phyloP scores from a whole-genome alignment of 2,329 filamentous ascomycete species.

The Claviceps spartinae region DNA sequence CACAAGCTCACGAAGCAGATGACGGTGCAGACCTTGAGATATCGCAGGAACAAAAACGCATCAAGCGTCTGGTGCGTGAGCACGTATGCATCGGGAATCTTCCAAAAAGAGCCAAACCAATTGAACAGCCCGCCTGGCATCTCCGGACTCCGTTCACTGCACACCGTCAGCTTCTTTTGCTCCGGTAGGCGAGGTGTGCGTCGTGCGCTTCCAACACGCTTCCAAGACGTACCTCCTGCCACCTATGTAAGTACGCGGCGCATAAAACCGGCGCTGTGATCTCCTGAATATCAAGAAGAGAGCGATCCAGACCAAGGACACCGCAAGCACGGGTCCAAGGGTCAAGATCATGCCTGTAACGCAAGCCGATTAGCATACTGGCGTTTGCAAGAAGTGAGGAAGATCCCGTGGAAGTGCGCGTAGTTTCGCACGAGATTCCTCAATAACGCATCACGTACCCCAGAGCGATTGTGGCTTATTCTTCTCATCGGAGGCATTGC shows the following conservation, averaged over 20 bases:
- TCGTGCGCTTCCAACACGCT: no score
- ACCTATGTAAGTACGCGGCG: slow-evolving; percentile 37
- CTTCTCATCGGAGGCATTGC: slow-evolving; percentile 1
- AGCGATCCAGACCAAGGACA: slow-evolving; percentile 33
- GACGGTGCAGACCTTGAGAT: slow-evolving; percentile 61
- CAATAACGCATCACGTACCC: slow-evolving; percentile 13
- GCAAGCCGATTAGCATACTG: slow-evolving; percentile 4
- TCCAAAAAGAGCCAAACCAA: slow-evolving; percentile 51
- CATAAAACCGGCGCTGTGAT: slow-evolving; percentile 38
- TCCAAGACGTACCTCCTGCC: slow-evolving; percentile 29
- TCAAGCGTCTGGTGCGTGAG: slow-evolving; percentile 83
- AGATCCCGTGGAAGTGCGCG: background rate
- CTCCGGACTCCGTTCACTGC: slow-evolving; percentile 40
- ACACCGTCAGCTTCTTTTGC: background rate
- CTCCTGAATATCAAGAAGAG: slow-evolving; percentile 37
- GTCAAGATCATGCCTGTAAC: slow-evolving; percentile 31
- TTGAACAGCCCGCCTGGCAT: slow-evolving; percentile 44
- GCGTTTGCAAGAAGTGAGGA: background rate
- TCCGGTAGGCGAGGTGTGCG: background rate
- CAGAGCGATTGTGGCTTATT: slow-evolving; percentile 21
- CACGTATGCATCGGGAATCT: slow-evolving; percentile 59
- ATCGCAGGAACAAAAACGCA: slow-evolving; percentile 76
- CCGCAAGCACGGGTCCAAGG: slow-evolving; percentile 37
- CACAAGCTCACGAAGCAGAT: slow-evolving; percentile 69
- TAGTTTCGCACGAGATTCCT: background rate